Percentiles rank a stretch among this genome's conserved stretches.
Conservation (phyloP, 1,139 yeast species). For the Yamadazyma taylorii region DNA sequence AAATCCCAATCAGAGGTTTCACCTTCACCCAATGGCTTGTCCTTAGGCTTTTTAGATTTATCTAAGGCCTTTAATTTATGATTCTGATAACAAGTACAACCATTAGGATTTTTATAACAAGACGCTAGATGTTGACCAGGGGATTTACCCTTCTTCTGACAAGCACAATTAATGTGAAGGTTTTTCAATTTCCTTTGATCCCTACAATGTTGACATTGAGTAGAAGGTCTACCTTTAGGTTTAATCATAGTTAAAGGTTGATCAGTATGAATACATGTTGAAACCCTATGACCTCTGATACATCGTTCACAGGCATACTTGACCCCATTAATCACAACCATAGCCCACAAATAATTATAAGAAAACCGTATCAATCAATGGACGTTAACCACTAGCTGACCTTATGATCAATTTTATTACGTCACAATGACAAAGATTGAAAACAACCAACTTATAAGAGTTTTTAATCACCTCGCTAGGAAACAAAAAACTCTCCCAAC, state of each 20-base stretch:
- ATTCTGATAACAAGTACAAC: constrained; percentile 52
- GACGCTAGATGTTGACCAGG: constrained; percentile 47
- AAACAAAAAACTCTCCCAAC: no score
- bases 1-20: constrained; percentile 2
- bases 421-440: no score
- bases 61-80: constrained; percentile 23
- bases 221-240: constrained; percentile 94
- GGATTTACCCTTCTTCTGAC: constrained; percentile 59
- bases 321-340: constrained; percentile 89
- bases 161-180: constrained; percentile 70
- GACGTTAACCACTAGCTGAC: no score
- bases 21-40: background rate
- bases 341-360: constrained; percentile 20
- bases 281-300: constrained; percentile 92
- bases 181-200: constrained; percentile 72
- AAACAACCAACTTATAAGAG: no score
- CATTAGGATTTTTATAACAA: constrained; percentile 50
- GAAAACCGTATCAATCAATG: background rate
- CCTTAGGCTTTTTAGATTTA: constrained; percentile 25
- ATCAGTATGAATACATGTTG: constrained; percentile 90
- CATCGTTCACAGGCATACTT: constrained; percentile 97
- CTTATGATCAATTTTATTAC: no score
- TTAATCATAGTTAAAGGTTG: constrained; percentile 89
- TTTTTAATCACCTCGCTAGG: no score
- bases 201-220: constrained; percentile 87